Evolutionary conservation across 2,329 filamentous ascomycete species (phyloP).

Genomic region (Decorospora gaudefroyi): DNA sequence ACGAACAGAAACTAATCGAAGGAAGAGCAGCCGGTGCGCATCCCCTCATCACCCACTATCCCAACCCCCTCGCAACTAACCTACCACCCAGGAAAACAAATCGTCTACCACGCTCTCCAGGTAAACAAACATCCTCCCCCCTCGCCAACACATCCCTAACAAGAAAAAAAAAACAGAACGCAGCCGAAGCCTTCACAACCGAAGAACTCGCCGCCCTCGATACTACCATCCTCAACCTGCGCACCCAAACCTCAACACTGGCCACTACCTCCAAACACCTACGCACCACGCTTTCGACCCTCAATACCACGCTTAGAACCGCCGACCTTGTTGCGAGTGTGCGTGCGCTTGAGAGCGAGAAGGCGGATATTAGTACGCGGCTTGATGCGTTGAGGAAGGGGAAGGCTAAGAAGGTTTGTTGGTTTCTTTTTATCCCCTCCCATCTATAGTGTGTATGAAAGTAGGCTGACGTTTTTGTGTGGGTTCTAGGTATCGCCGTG

Average conservation of each 20-base stretch:
- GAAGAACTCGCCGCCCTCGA: slow-evolving; percentile 58
- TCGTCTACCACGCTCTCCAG: slow-evolving; percentile 62
- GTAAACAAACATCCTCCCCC: slow-evolving; percentile 27
- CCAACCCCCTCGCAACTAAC: slow-evolving; percentile 4
- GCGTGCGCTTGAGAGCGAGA: slow-evolving; percentile 52
- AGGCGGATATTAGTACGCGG: slow-evolving; percentile 47
- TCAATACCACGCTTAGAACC: slow-evolving; percentile 57
- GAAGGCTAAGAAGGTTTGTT: slow-evolving; percentile 50
- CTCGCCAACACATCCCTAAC: not conserved
- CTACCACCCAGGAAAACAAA: slow-evolving; percentile 59
- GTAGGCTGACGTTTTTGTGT: not conserved
- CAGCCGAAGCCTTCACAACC: slow-evolving; percentile 54
- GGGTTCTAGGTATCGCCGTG: slow-evolving; percentile 34
- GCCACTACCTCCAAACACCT: slow-evolving; percentile 56
- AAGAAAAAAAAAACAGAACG: slow-evolving; percentile 47
- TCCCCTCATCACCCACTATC: not conserved
- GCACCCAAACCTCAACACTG: slow-evolving; percentile 51
- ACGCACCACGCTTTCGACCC: slow-evolving; percentile 53
- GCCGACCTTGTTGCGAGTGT: slow-evolving; percentile 55
- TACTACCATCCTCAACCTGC: slow-evolving; percentile 54
- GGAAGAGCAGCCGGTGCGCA: slow-evolving; percentile 58
- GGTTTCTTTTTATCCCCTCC: not conserved
- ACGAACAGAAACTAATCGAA: slow-evolving; percentile 63
- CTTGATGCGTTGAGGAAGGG: slow-evolving; percentile 51
- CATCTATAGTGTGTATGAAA: not conserved